phyloP scores from a whole-genome alignment of 345 rosid genomes.

The Barbarea vulgaris region DNA sequence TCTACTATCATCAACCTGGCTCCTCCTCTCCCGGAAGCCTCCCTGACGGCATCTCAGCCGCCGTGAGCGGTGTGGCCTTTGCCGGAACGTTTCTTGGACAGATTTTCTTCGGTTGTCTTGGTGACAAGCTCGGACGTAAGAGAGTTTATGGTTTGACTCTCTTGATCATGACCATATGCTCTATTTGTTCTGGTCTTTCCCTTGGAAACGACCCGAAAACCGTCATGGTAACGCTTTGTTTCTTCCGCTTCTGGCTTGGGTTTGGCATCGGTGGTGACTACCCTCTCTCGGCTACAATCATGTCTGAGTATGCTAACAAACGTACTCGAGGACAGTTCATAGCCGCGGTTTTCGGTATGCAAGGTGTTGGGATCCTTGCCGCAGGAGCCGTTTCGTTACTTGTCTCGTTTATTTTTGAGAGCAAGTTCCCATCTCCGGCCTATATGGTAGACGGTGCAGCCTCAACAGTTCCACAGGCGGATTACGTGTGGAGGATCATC shows the following conservation, averaged over 20 bases:
- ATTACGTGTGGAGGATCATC: slow-evolving; percentile 67
- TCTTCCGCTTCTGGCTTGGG: slow-evolving; percentile 88
- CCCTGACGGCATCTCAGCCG: slow-evolving; percentile 59
- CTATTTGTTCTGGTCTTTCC: slow-evolving; percentile 67
- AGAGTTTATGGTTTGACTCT: slow-evolving; percentile 68
- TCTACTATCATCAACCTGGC: slow-evolving; percentile 58
- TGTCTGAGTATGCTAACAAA: slow-evolving; percentile 84
- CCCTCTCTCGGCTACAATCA: slow-evolving; percentile 85
- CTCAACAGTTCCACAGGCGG: slow-evolving; percentile 66
- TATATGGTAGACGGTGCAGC: slow-evolving; percentile 40
- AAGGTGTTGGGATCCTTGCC: slow-evolving; percentile 70
- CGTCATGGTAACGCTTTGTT: slow-evolving; percentile 69
- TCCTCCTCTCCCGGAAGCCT: slow-evolving; percentile 56
- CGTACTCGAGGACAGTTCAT: slow-evolving; percentile 76
- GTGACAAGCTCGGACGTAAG: slow-evolving; percentile 81
- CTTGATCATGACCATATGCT: slow-evolving; percentile 61
- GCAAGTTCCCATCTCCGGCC: slow-evolving; percentile 45
- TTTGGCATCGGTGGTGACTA: slow-evolving; percentile 88
- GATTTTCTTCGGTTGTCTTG: slow-evolving; percentile 83
- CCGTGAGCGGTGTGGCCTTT: slow-evolving; percentile 76
- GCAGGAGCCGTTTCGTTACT: slow-evolving; percentile 60
- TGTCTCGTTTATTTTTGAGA: slow-evolving; percentile 47
- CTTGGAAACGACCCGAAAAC: slow-evolving; percentile 44
- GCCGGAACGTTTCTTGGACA: slow-evolving; percentile 76
- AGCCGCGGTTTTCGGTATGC: slow-evolving; percentile 82